Conservation (phyloP, 805 yeast genomes). For the Candida alai region DNA sequence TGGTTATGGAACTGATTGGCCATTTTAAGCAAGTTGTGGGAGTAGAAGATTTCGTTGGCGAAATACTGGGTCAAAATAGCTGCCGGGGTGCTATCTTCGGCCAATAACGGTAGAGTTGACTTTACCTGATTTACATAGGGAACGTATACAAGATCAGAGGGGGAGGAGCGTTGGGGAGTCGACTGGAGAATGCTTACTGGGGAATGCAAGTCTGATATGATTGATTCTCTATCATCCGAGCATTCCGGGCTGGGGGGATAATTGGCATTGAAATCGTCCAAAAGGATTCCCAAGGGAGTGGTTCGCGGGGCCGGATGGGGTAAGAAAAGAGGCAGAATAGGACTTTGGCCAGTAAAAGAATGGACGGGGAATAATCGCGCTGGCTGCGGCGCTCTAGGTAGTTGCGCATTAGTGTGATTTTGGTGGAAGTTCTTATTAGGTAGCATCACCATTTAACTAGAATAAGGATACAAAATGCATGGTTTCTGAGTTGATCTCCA, state of each 20-base stretch:
- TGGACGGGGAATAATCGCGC: constrained; percentile 1
- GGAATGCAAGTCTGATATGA: constrained; percentile 1
- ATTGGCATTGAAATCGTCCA: constrained; percentile 2
- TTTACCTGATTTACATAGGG: constrained; percentile 1
- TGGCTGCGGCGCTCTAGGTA: constrained; percentile 9
- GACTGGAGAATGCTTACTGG: no score
- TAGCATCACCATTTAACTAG: no score
- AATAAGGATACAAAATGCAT: no score
- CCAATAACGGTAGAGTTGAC: neutral
- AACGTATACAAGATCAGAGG: neutral
- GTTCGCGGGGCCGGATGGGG: constrained; percentile 7
- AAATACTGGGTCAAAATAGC: constrained; percentile 6
- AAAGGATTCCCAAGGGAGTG: constrained; percentile 4
- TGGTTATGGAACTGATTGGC: constrained; percentile 6
- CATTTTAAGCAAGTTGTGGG: constrained; percentile 9
- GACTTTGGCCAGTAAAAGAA: neutral
- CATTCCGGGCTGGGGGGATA: neutral
- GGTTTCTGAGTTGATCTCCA: no score
- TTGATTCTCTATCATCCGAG: neutral
- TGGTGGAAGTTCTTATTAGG: neutral
- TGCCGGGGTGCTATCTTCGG: neutral
- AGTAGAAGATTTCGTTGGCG: constrained; percentile 10
- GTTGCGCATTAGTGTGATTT: neutral
- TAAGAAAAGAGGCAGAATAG: neutral
- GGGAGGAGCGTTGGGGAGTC: no score